Percentiles rank a stretch among this genome's conserved stretches.
Conservation (phyloP, 352 stramenopile genomes). For the Phytophthora cajani region DNA sequence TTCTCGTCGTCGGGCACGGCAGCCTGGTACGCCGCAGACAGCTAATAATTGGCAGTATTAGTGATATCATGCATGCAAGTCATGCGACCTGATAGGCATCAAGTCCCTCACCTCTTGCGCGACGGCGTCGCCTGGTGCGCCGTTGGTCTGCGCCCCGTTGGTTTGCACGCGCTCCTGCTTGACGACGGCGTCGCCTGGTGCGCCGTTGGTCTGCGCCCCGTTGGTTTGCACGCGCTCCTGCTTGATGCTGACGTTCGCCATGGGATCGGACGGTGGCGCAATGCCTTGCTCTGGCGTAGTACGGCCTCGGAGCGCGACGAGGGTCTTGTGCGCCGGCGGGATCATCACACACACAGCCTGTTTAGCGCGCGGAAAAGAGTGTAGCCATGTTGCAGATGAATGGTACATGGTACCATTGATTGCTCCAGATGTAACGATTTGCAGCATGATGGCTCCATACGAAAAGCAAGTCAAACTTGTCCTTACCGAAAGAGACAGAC, state of each 20-base stretch:
- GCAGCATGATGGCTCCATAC: not conserved
- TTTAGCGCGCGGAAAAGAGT: not conserved
- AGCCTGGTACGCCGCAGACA: slow-evolving; percentile 22
- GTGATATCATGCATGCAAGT: not conserved
- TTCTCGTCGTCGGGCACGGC: slow-evolving; percentile 12
- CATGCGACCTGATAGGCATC: no score
- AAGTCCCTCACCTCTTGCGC: slow-evolving; percentile 11
- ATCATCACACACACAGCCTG: no score
- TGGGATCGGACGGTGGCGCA: not conserved
- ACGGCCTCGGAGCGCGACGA: no score
- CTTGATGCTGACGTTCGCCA: slow-evolving; percentile 26
- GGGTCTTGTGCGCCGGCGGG: no score
- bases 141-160: not conserved
- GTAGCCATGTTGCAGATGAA: not conserved
- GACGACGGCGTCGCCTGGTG: slow-evolving; percentile 7
- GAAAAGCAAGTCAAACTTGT: not conserved
- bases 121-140: not conserved
- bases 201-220: not conserved
- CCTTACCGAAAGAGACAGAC: not conserved
- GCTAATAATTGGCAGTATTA: slow-evolving; percentile 4
- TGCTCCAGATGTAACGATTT: not conserved
- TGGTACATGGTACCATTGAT: not conserved
- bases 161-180: slow-evolving; percentile 20
- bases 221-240: slow-evolving; percentile 16
- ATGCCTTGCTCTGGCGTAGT: not conserved